Base-by-base conservation (phyloP, 2,329 filamentous ascomycete species). In the Penicillium capsulatum region DNA sequence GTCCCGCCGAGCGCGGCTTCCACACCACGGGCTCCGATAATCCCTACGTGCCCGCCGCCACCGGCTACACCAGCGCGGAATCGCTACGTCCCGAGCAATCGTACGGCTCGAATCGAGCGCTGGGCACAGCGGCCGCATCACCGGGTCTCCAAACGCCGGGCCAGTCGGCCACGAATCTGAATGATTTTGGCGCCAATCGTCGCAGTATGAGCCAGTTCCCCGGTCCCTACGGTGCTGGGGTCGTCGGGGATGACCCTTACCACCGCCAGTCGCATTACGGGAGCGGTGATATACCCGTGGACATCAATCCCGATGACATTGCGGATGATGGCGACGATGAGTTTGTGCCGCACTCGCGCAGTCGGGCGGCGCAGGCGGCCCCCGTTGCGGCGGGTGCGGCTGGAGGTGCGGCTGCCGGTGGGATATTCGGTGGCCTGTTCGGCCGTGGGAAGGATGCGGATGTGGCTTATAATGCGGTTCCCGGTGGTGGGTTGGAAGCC, bases 251-350 rank as follows among this genome's bases (percentile, higher is more conserved):
- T 53, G 81, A 83, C 34, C 83, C 83, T 0, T 88, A 87, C 59
- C 76, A 77, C 39, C 74, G 76, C 50, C 79, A 78, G 55, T 77
- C 66, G 31, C 71, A 60, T 8, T 64, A 73, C 16, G 63, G 69
- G 7, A 65, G 81, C n/a, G 20, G 32, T 3, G 76, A 77, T 36
- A 50, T 58, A 27, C 69, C 77, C 2, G 76, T 64, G 35, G 59
- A 64, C 35, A 75, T 92, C 43, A 82, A 95, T 59, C 88, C 89
- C 2, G 80, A 85, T 55, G 81, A 83, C 10, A 90, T 95, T 48
- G 78, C 77, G 15, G 90, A 95, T 60, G 90, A 96, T 58, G 88
- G 86, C 17, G 90, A 95, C 56, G 90, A 94, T 60, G 88, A 84
- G 1, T 74, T 92, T 36, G 73, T 81, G 77, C 52, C 68, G 61